These are phyloP conservation scores for Ceratocystis cacaofunesta DNA, from an alignment of 2,329 filamentous ascomycete genomes.

Conservation along the genomic window DNA sequence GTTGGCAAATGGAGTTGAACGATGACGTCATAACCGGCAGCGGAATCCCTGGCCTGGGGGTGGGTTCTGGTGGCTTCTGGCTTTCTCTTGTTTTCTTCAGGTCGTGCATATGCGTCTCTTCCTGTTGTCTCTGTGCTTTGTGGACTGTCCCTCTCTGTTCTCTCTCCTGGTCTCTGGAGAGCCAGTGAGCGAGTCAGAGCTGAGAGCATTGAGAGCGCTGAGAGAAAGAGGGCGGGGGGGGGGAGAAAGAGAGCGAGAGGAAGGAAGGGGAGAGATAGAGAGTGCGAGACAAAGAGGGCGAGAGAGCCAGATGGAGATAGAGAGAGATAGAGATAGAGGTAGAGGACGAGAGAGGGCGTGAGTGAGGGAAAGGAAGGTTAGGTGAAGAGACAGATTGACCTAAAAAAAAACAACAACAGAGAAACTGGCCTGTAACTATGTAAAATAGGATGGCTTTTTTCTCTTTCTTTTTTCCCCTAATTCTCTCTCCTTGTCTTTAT, in stretches of 20 bases:
- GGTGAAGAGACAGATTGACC: not conserved
- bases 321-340: not conserved
- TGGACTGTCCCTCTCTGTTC: not conserved
- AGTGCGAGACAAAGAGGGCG: not conserved
- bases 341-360: not conserved
- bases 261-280: not conserved
- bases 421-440: not conserved
- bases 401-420: not conserved
- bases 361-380: not conserved
- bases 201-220: too few relatives aligned
- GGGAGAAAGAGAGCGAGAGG: too few relatives aligned
- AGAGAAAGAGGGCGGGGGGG: too few relatives aligned
- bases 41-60: not conserved
- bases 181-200: not conserved
- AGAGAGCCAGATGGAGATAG: not conserved
- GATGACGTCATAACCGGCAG: constrained; percentile 3
- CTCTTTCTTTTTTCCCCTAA: not conserved
- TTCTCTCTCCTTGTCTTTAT: not conserved
- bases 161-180: not conserved
- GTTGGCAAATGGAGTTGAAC: not conserved
- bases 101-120: constrained; percentile 1
- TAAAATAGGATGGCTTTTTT: not conserved
- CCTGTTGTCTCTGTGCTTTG: constrained; percentile 3
- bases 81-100: not conserved
- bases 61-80: not conserved